Evolutionary conservation across 768 basidiomycete genomes (phyloP).

Genomic region (Leucosporidium yakuticum): DNA sequence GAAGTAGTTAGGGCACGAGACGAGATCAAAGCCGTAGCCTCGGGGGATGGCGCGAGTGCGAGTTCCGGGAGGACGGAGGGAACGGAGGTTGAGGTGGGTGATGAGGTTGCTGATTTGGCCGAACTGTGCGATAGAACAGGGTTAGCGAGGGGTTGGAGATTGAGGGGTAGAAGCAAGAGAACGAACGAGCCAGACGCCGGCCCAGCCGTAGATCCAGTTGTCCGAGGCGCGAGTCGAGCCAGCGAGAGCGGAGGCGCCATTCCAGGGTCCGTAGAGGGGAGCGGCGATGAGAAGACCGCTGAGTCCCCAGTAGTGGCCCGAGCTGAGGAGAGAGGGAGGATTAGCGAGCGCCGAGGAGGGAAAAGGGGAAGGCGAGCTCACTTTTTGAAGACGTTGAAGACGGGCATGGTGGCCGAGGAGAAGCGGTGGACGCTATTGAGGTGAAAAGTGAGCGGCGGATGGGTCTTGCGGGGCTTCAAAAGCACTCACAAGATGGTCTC

Average conservation of each 20-base stretch:
- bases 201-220: conserved; percentile 60
- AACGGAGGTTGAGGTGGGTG: conserved; percentile 74
- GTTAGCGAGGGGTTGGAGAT: conserved; percentile 2
- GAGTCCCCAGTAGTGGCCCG: conserved; percentile 78
- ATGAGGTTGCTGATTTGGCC: conserved; percentile 76
- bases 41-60: conserved; percentile 74
- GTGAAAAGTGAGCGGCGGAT: background rate
- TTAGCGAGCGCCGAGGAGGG: background rate
- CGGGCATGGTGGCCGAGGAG: conserved; percentile 90
- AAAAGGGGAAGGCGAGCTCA: conserved; percentile 44
- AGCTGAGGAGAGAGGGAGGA: conserved; percentile 51
- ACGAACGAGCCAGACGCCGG: conserved; percentile 68
- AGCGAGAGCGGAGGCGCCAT: conserved; percentile 59
- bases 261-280: conserved; percentile 74
- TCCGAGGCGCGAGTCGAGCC: conserved; percentile 62
- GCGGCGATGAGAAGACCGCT: conserved; percentile 71
- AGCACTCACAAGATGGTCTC: conserved; percentile 68
- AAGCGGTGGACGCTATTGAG: conserved; percentile 75
- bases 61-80: conserved; percentile 68
- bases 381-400: conserved; percentile 83
- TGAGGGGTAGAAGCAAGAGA: background rate
- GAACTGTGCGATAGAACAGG: conserved; percentile 52
- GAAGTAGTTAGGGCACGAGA: conserved; percentile 89
- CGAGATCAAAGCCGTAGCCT: conserved; percentile 85
- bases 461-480: background rate